Evolutionary conservation across 1,284 basidiomycete species (phyloP), one percentile per base, ranked within the genome.

Genomic region (Neolentinus lepideus): DNA sequence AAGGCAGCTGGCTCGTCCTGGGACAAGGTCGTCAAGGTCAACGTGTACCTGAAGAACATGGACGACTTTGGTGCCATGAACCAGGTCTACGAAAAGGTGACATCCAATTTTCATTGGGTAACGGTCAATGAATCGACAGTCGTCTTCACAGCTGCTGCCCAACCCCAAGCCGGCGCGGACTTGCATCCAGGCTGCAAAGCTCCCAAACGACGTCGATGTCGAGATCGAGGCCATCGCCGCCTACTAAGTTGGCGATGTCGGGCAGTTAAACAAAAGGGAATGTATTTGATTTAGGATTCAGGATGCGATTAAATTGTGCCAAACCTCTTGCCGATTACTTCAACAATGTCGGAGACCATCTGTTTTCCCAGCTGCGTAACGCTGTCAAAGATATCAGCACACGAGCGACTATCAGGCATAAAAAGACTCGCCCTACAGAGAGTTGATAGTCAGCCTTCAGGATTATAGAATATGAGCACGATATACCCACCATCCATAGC

Each of bases 221-320:
- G 90, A 93, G 73, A 84, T 92, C 58, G 88, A 91, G 72, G 84
- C 80, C 53, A 85, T 89, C 60, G 82, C 85, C 6, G 66, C 75
- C 16, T 19, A 60, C 62, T 56, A 76, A 58, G 69, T 10, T 19
- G 43, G 4, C 14, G 22, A 46, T 16, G 43, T 10, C n/a, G 43
- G n/a, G 6, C 27, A 12, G 22, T 50, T 50, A 21, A 26, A 50
- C 8, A 22, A 47, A 25, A 25, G 4, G 12, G 6, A 12, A 50
- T n/a, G 24, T 26, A 26, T 50, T 14, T 25, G 4, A 16, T 24
- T 14, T 26, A 50, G 14, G 47, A 50, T 26, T 31, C 16, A 16
- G 4, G 43, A 25, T 3, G 47, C 6, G 12, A 50, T 50, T 25
- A 26, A 25, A 50, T 26, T 26, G 47, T 50, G n/a, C 47, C 47